Percentiles rank a stretch among this genome's conserved stretches.
phyloP scores from a whole-genome alignment of 2,329 filamentous ascomycete species.

The Phaeoacremonium minimum region DNA sequence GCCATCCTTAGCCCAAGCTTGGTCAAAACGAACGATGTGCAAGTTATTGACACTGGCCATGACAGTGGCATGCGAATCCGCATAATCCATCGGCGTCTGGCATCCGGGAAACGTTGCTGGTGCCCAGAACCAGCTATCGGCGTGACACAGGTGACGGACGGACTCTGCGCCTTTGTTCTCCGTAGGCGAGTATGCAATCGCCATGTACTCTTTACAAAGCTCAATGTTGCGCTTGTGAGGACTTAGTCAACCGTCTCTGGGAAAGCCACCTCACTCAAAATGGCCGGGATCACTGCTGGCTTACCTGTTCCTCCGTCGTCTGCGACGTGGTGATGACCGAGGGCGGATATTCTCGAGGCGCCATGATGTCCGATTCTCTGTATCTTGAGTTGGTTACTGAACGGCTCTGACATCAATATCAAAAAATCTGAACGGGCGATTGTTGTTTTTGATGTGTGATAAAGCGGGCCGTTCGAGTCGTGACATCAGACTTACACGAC shows the following conservation, averaged over 20 bases:
- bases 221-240: constrained; percentile 5
- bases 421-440: no score
- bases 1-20: constrained; percentile 16
- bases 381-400: no score
- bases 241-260: not conserved
- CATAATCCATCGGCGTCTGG: constrained; percentile 12
- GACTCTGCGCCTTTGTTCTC: constrained; percentile 7
- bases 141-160: constrained; percentile 8
- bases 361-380: no score
- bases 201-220: constrained; percentile 9
- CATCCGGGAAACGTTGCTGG: constrained; percentile 9
- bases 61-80: constrained; percentile 15
- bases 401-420: no score
- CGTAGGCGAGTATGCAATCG: constrained; percentile 7
- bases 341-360: constrained; percentile 5
- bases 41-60: constrained; percentile 16
- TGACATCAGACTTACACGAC: no score
- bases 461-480: no score
- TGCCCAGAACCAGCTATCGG: constrained; percentile 8
- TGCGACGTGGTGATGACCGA: constrained; percentile 5
- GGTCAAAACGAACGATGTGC: constrained; percentile 14
- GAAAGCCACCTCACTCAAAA: not conserved
- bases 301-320: constrained; percentile 8
- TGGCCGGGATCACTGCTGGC: not conserved
- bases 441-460: no score